A percentile compares a stretch with the other conserved stretches of the same genome.
These are phyloP conservation scores for Pleurotus salmoneostramineus DNA, from an alignment of 768 basidiomycete species.

Conservation along the genomic window DNA sequence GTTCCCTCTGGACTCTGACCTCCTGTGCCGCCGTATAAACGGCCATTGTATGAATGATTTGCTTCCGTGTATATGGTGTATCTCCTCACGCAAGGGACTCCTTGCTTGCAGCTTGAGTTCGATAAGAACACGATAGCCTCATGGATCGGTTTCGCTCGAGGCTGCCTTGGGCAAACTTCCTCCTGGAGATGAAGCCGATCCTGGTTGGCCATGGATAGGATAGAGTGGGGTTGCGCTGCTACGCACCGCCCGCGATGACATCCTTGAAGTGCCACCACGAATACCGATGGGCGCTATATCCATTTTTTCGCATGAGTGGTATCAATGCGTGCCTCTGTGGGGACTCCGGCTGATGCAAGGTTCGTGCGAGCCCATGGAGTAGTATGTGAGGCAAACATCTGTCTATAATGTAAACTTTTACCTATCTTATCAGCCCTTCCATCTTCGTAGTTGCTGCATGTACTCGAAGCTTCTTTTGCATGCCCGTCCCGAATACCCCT, in stretches of 20 bases:
- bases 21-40: too few relatives aligned
- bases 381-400: slow-evolving; percentile 81
- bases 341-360: slow-evolving; percentile 82
- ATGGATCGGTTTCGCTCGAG: not conserved
- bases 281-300: slow-evolving; percentile 17
- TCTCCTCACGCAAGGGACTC: not conserved
- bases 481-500: too few relatives aligned
- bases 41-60: not conserved
- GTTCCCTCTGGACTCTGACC: not conserved
- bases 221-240: not conserved
- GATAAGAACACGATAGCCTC: not conserved
- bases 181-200: not conserved
- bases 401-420: not conserved
- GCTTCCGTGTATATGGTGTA: not conserved
- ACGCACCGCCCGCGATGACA: slow-evolving; percentile 12
- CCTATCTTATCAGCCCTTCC: not conserved
- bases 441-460: not conserved
- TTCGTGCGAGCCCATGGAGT: slow-evolving; percentile 68
- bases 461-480: too few relatives aligned
- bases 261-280: slow-evolving; percentile 9
- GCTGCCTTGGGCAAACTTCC: not conserved
- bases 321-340: slow-evolving; percentile 60
- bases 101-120: not conserved
- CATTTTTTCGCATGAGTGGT: slow-evolving; percentile 45
- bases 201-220: not conserved